Evolutionary conservation across 805 yeast genomes (phyloP).

Genomic region (Candida sanyiensis): DNA sequence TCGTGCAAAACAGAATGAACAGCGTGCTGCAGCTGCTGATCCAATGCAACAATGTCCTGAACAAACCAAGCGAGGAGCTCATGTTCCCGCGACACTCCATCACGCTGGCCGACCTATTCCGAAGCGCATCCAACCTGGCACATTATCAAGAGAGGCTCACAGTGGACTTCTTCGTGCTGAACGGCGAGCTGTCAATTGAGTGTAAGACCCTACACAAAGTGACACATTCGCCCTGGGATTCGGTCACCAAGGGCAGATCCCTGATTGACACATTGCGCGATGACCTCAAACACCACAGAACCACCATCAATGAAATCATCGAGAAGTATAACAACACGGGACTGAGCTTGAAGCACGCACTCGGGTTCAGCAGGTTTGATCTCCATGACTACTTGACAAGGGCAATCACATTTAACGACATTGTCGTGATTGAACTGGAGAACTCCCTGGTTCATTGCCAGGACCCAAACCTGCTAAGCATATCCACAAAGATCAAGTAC

Average conservation of each 20-base stretch:
- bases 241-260: conserved; percentile 38
- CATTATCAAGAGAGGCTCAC: conserved; percentile 36
- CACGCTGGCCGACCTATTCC: conserved; percentile 33
- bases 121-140: conserved; percentile 26
- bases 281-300: conserved; percentile 41
- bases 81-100: conserved; percentile 54
- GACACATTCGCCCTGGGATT: conserved; percentile 58
- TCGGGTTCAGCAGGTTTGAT: conserved; percentile 29
- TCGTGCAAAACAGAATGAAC: conserved; percentile 10
- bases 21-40: conserved; percentile 24
- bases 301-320: conserved; percentile 35
- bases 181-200: conserved; percentile 59
- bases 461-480: conserved; percentile 60
- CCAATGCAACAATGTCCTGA: conserved; percentile 33
- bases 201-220: conserved; percentile 45
- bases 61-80: conserved; percentile 47
- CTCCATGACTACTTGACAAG: conserved; percentile 53
- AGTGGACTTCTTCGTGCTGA: conserved; percentile 52
- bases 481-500: conserved; percentile 57
- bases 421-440: conserved; percentile 57
- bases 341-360: conserved; percentile 30
- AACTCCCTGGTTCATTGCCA: conserved; percentile 57
- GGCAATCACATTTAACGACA: conserved; percentile 52
- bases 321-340: conserved; percentile 30
- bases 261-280: conserved; percentile 55